Evolutionary conservation across 495 filamentous ascomycete species (phyloP), one percentile per base, ranked within the genome.

Genomic region (Lophiostoma macrostomum): DNA sequence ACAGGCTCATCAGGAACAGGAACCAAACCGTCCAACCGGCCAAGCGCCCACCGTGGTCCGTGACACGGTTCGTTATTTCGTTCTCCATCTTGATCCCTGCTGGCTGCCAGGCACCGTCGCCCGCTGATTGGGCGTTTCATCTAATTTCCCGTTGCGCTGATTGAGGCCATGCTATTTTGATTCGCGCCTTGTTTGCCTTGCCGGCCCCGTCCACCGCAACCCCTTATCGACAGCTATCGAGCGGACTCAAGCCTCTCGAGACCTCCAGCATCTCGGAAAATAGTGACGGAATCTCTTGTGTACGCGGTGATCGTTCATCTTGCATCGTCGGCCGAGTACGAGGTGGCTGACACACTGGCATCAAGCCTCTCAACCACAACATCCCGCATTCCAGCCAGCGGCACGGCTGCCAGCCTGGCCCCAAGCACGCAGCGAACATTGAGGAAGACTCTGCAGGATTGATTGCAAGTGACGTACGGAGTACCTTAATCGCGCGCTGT

Each of bases 101-200:
- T 53, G 34, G 51, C 38, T 29, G 16, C 28, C 53, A 57, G 53
- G 53, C 23, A 57, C 53, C 4, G n/a, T 18, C 35, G 12, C 3
- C 30, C 24, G 0, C 22, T 31, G 16, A 50, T 57, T 57, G 45
- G 53, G 30, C 28, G 29, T 19, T 5, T 41, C 43, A 56, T 49
- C 29, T 40, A 56, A 47, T 36, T n/a, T 56, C 43, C 44, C 43
- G 43, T 27, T 27, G 7, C 22, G 20, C 7, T 39, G 53, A 56
- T 38, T n/a, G 23, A 41, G 16, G 35, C 13, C 31, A 22, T 30
- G 23, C 43, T 56, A 48, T 47, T 56, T 56, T 30, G 24, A 56
- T 20, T 25, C 43, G 34, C 25, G 44, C 44, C 10, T n/a, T 41
- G 43, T 42, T 37, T 56, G 51, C 40, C 36, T 37, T 41, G 35